Conservation (phyloP, 2,329 filamentous ascomycete genomes). For the Aureobasidium zeae region DNA sequence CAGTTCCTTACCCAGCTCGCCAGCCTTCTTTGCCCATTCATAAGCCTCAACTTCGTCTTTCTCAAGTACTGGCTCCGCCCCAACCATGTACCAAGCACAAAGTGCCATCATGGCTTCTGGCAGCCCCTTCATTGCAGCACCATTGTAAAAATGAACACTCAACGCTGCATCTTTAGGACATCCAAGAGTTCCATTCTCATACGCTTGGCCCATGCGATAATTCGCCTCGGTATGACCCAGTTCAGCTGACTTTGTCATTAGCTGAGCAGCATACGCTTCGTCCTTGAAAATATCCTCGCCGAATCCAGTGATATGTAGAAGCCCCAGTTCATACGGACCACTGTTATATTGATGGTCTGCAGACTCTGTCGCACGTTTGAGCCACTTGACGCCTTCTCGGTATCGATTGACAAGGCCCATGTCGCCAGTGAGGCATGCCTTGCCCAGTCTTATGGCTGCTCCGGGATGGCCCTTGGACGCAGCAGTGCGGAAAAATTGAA, state of each 20-base stretch:
- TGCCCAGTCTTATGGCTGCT: conserved; percentile 83
- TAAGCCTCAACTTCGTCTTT: conserved; percentile 95
- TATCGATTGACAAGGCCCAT: conserved; percentile 77
- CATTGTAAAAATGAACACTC: conserved; percentile 95
- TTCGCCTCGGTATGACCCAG: conserved; percentile 80
- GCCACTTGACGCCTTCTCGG: conserved; percentile 88
- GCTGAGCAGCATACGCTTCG: conserved; percentile 77
- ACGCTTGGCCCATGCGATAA: conserved; percentile 86
- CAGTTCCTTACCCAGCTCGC: conserved; percentile 58
- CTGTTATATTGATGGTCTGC: conserved; percentile 88
- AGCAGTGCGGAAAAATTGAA: conserved; percentile 83
- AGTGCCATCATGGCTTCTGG: conserved; percentile 92
- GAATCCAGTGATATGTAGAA: conserved; percentile 85
- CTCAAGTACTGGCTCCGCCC: conserved; percentile 80
- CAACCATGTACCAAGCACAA: conserved; percentile 97
- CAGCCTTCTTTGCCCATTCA: conserved; percentile 85
- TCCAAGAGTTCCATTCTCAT: conserved; percentile 79
- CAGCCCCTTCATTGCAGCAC: conserved; percentile 75
- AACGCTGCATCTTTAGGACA: conserved; percentile 87
- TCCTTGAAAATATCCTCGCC: conserved; percentile 92
- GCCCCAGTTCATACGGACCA: conserved; percentile 81
- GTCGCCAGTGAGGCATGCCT: conserved; percentile 81
- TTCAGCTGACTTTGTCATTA: conserved; percentile 91
- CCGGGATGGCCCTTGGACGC: conserved; percentile 92
- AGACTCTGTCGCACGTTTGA: conserved; percentile 84